Conservation (phyloP, 768 basidiomycete genomes). For the Gautieria morchelliformis region DNA sequence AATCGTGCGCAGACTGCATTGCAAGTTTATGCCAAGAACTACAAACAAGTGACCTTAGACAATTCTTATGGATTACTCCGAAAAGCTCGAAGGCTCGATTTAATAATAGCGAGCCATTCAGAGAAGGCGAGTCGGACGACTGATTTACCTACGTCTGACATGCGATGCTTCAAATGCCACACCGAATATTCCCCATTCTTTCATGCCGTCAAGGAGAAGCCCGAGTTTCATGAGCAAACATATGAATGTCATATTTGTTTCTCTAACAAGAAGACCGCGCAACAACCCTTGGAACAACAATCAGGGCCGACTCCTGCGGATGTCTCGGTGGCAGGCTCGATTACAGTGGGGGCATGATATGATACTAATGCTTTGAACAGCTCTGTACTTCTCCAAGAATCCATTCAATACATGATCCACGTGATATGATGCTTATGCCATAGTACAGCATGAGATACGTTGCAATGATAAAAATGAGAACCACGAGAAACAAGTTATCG, state of each 20-base stretch:
- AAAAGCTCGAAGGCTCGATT: conserved; percentile 80
- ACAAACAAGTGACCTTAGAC: conserved; percentile 66
- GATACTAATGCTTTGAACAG: not conserved
- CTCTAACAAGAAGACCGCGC: not conserved
- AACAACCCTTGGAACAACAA: not conserved
- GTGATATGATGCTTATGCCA: conserved; percentile 3
- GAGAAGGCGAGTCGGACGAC: not conserved
- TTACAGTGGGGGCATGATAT: not conserved
- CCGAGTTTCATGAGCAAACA: not conserved
- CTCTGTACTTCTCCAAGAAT: not conserved
- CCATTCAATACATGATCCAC: not conserved
- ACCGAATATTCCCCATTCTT: conserved; percentile 73
- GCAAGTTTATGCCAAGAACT: conserved; percentile 75
- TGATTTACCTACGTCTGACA: conserved; percentile 18
- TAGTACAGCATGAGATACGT: conserved; percentile 5
- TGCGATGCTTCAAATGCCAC: conserved; percentile 47
- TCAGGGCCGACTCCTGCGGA: not conserved
- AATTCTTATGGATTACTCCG: conserved; percentile 82
- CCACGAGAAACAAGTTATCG: conserved; percentile 1
- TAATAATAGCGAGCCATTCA: conserved; percentile 38
- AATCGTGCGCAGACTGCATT: conserved; percentile 59
- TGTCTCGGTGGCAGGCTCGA: not conserved
- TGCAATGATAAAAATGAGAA: conserved; percentile 1
- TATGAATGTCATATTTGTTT: conserved; percentile 5
- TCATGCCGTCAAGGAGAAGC: conserved; percentile 32